phyloP scores from a whole-genome alignment of 2,329 filamentous ascomycete genomes.

The Penicillium sp. region DNA sequence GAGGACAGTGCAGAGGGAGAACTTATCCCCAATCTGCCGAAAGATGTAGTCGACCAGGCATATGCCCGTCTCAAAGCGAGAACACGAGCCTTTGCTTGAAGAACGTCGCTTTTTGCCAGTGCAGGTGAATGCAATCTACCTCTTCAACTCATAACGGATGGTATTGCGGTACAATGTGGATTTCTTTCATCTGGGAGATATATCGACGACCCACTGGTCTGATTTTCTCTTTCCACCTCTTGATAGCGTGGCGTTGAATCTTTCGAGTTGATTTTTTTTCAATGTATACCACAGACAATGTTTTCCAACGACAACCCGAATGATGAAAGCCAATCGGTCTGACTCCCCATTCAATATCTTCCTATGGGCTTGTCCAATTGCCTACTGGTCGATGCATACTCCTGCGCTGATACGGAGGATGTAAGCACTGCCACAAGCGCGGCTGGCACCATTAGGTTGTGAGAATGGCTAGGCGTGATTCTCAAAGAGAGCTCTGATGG shows the following conservation, averaged over 20 bases:
- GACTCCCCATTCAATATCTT: slow-evolving; percentile 18
- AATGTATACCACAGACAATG: not conserved
- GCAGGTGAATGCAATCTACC: not conserved
- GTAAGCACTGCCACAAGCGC: slow-evolving; percentile 31
- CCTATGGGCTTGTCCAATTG: not conserved
- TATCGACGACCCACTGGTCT: not conserved
- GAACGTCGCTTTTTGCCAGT: not conserved
- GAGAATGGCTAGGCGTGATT: slow-evolving; percentile 30
- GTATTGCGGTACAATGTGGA: not conserved
- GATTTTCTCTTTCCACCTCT: not conserved
- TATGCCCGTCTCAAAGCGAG: slow-evolving; percentile 42
- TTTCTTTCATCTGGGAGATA: not conserved
- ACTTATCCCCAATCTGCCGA: slow-evolving; percentile 47
- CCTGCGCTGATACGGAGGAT: slow-evolving; percentile 21
- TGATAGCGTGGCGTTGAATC: not conserved
- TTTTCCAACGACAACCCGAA: slow-evolving; percentile 19
- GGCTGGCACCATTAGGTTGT: slow-evolving; percentile 3
- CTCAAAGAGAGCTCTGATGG: slow-evolving; percentile 49
- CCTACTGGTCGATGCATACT: slow-evolving; percentile 35
- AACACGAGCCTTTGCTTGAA: slow-evolving; percentile 23
- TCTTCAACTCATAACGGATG: not conserved
- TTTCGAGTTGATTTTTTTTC: not conserved
- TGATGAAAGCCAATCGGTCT: slow-evolving; percentile 40
- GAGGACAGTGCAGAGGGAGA: slow-evolving; percentile 33
- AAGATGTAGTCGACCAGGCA: slow-evolving; percentile 46